Evolutionary conservation across 2,329 filamentous ascomycete genomes (phyloP), one percentile per base, ranked within the genome.

Genomic region (Grosmannia huntii): DNA sequence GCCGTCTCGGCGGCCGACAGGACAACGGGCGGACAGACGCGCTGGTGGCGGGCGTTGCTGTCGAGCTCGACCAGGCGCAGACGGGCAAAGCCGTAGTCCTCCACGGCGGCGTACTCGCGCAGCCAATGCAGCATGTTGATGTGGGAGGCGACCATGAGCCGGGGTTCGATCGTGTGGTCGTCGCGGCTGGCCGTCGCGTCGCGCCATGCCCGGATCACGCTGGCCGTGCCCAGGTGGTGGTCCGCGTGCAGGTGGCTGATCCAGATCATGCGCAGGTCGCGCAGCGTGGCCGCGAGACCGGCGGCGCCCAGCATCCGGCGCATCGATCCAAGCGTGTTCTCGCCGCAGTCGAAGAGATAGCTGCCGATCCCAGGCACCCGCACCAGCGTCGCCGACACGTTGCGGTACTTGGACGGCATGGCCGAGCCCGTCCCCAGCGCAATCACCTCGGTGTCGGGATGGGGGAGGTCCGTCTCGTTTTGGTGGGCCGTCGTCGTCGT

Each of bases 231-330:
- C 23, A 99, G 80, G 68, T 97, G 94, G 71, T 99, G 94, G 72
- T 99, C 94, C 5, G 94, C 94, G 70, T 99, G 94, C 62, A 95
- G 76, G 72, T 99, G 94, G 70, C 89, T 95, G 71, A 99, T 94
- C 83, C 90, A 95, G 62, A 99, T 85, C 64, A 84, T 82, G 57
- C 85, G 86, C 50, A 99, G 76, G 62, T 95, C 84, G 60, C 76
- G 79, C n/a, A 99, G 75, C 14, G 96, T 77, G n/a, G 84, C 76
- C 31, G 75, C 75, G 4, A 92, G 74, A 62, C 89, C 80, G 5
- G 83, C 76, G 0, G 77, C 73, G 6, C 80, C 77, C 65, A 87
- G 92, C 0, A 88, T 76, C 55, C 94, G 86, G 59, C 82, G 83
- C 46, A 99, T 74, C 69, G 96, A 91, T 12, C 92, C 92, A 10